A percentile compares a stretch with the other conserved stretches of the same genome.
phyloP scores from a whole-genome alignment of 2,329 filamentous ascomycete genomes.

The Rutstroemia sp. region DNA sequence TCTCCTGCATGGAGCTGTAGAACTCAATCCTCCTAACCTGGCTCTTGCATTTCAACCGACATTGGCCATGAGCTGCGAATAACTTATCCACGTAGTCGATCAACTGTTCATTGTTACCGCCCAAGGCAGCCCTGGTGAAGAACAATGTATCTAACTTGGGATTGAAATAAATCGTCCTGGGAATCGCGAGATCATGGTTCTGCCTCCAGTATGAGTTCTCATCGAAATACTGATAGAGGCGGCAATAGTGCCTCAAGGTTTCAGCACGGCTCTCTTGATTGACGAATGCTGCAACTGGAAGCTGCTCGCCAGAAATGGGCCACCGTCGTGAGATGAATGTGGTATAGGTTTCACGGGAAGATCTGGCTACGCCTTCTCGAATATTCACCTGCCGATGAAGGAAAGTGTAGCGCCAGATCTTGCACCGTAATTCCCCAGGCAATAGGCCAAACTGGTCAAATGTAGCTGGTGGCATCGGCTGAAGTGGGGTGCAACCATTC shows the following conservation, averaged over 20 bases:
- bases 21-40: background rate
- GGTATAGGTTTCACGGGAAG: too few species aligned
- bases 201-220: background rate
- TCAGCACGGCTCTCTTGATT: background rate
- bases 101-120: background rate
- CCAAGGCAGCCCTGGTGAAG: background rate
- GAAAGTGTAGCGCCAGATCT: background rate
- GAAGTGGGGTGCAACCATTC: too few species aligned
- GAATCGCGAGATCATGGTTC: background rate
- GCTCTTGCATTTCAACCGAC: background rate
- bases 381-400: background rate
- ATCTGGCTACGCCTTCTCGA: background rate
- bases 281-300: background rate
- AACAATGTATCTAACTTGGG: background rate
- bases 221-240: background rate
- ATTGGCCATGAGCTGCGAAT: background rate
- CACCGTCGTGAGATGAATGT: background rate
- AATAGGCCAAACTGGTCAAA: background rate
- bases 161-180: background rate
- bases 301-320: background rate
- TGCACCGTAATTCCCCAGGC: background rate
- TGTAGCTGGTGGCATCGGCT: background rate
- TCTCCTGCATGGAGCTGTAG: background rate
- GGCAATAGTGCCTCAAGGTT: background rate
- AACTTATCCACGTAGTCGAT: background rate